Base-by-base conservation (phyloP, 176 grass and related monocot genomes). In the Urochloa ruziziensis region DNA sequence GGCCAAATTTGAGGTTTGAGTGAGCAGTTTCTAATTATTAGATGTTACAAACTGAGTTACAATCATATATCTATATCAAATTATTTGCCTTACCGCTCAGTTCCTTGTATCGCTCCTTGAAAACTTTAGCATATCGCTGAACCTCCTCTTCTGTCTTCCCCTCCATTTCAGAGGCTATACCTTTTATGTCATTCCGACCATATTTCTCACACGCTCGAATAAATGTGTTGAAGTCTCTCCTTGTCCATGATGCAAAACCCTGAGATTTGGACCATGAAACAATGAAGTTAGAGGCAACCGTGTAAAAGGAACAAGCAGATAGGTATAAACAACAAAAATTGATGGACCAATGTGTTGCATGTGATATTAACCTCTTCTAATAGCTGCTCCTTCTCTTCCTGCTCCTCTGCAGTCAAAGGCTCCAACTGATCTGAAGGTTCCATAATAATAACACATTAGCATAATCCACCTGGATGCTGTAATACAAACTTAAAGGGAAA, bases 121-220 rank as follows among this genome's bases (percentile, higher is more conserved):
- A 99, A 85, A 92, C 89, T 75, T 79, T 84, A 61, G 93, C 89
- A 90, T 99, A 99, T 75, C 87, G 89, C 59, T 94, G 91, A 59
- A 99, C 96, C 88, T 99, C 96, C 73, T 99, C 96, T 87, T 99
- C 93, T 46, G 93, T 89, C 80, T 99, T 99, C 37, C 96, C 93
- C 65, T 99, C 96, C 73, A 96, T 92, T 84, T 99, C 96, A 85
- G 85, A 88, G 75, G 91, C 90, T 87, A 99, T 96, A 85, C 77
- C 90, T 80, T 92, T 99, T 25, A 99, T 94, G 74, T 96, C 96
- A 92, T 88, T 96, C 33, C 96, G 89, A 25, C 96, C 96, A 87
- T 94, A 96, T 66, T 94, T 99, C 87, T 99, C 96, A 76, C 96
- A 99, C 58, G 96, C 93, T 77, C 96, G 87, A 49, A 94, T 94